These are phyloP conservation scores for Apiotrichum domesticum DNA, from an alignment of 1,284 basidiomycete genomes.

Conservation along the genomic window DNA sequence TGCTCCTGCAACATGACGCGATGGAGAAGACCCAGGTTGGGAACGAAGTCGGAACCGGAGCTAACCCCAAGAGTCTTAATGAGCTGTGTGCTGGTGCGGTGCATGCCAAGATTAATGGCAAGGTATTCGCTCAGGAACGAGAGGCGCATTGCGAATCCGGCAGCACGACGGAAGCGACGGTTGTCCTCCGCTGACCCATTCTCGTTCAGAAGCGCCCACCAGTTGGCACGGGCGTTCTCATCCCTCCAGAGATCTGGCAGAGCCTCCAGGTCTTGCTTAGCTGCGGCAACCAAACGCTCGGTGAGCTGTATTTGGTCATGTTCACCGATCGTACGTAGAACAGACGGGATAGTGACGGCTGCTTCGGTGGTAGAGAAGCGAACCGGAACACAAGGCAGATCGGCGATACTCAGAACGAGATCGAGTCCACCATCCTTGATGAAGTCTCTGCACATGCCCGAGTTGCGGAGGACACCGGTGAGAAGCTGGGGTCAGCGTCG, in stretches of 20 bases:
- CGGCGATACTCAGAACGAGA: conserved; percentile 68
- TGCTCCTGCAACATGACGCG: conserved; percentile 57
- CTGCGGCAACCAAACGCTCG: conserved; percentile 62
- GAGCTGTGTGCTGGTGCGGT: conserved; percentile 64
- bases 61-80: conserved; percentile 67
- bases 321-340: conserved; percentile 83
- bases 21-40: conserved; percentile 73
- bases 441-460: conserved; percentile 83
- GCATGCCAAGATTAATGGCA: conserved; percentile 27
- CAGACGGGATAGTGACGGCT: conserved; percentile 72
- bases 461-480: conserved; percentile 86
- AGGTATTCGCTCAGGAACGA: conserved; percentile 75
- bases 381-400: conserved; percentile 80
- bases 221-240: conserved; percentile 54
- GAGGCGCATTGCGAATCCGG: conserved; percentile 52
- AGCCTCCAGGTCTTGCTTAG: conserved; percentile 64
- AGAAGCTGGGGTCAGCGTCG: conserved; percentile 58
- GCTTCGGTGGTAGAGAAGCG: conserved; percentile 80
- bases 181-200: conserved; percentile 11
- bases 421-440: conserved; percentile 68
- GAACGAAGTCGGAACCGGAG: conserved; percentile 61
- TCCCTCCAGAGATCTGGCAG: conserved; percentile 67
- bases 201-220: conserved; percentile 39
- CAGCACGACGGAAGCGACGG: conserved; percentile 6
- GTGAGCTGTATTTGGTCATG: conserved; percentile 73